A percentile compares a stretch with the other conserved stretches of the same genome.
Evolutionary conservation across 2,329 filamentous ascomycete species (phyloP).

Genomic region (Fusarium albidum): DNA sequence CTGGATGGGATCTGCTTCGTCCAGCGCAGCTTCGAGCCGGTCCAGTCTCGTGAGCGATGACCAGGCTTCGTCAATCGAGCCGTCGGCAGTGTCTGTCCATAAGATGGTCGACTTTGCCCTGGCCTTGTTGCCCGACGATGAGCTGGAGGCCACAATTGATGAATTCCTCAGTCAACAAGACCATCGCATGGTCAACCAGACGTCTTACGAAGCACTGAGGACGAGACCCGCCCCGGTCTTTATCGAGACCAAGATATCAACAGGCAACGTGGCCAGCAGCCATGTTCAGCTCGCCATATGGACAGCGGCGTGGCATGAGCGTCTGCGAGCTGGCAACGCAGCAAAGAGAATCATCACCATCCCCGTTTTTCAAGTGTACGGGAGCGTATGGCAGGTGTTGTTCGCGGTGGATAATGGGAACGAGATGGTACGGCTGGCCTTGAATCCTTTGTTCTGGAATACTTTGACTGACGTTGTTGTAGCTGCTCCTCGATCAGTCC

Average conservation of each 20-base stretch:
- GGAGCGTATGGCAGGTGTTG: conserved; percentile 4
- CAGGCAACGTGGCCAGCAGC: background rate
- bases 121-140: background rate
- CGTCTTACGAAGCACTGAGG: background rate
- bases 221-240: conserved; percentile 4
- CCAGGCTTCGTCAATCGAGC: background rate
- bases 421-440: background rate
- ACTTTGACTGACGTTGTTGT: background rate
- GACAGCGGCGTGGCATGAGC: conserved; percentile 7
- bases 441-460: too few relatives aligned
- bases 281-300: conserved; percentile 7
- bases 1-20: background rate
- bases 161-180: background rate
- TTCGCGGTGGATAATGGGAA: conserved; percentile 1
- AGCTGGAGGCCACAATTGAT: background rate
- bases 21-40: conserved; percentile 1
- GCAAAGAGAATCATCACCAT: background rate
- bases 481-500: conserved; percentile 4
- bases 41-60: conserved; percentile 3
- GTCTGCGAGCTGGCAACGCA: background rate
- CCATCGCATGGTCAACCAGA: conserved; percentile 6
- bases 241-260: conserved; percentile 7
- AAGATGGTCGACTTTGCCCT: conserved; percentile 9
- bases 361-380: conserved; percentile 5
- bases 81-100: background rate